A percentile compares a stretch with the other conserved stretches of the same genome.
Evolutionary conservation across 768 basidiomycete genomes (phyloP).

Genomic region (Tylopilus sp.): DNA sequence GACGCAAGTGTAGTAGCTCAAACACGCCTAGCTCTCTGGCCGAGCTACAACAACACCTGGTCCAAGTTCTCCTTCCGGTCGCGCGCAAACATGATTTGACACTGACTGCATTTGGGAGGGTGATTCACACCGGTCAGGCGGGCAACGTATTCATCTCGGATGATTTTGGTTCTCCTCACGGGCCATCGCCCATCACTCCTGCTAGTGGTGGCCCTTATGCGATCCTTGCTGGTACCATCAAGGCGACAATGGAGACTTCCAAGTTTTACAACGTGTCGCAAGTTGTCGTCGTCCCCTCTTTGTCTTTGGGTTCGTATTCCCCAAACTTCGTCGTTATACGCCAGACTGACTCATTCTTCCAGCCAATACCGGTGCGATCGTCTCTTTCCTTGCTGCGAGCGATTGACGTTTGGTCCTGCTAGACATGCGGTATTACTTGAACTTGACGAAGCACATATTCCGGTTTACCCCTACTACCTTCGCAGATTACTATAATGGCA

Average conservation of each 20-base stretch:
- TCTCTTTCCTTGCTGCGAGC: background rate
- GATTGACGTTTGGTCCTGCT: background rate
- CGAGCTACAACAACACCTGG: background rate
- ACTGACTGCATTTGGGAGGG: background rate
- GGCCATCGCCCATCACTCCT: background rate
- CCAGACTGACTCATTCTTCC: background rate
- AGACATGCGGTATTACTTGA: background rate
- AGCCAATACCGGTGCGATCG: background rate
- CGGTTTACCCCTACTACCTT: background rate
- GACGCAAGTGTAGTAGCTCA: background rate
- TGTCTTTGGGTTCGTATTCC: background rate
- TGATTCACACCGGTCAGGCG: background rate
- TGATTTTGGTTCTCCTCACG: background rate
- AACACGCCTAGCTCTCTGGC: background rate
- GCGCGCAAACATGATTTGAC: background rate
- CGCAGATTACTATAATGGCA: background rate
- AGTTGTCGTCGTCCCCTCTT: background rate
- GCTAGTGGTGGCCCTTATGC: background rate
- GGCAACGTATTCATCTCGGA: background rate
- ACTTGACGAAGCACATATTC: background rate
- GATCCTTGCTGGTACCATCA: background rate
- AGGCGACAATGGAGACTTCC: background rate
- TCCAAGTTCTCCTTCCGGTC: background rate
- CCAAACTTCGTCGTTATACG: background rate
- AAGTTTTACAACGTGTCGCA: background rate